A percentile compares a stretch with the other conserved stretches of the same genome.
Evolutionary conservation across 495 filamentous ascomycete genomes (phyloP).

Genomic region (Aspergillus biplanus): DNA sequence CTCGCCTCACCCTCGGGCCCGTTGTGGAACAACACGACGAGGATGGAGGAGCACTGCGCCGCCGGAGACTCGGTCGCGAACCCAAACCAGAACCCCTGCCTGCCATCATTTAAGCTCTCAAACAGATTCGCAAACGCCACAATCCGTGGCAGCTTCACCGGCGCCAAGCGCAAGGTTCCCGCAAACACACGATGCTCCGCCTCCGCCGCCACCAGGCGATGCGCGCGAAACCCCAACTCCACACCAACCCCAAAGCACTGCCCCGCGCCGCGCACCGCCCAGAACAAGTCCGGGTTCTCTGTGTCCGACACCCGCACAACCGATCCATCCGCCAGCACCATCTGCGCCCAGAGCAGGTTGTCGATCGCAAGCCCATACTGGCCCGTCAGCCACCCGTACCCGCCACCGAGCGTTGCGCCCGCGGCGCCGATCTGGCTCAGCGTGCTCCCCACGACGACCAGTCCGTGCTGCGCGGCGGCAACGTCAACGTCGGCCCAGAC

Average conservation of each 20-base stretch:
- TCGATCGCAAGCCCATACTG: conserved; percentile 51
- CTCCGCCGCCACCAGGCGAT: conserved; percentile 36
- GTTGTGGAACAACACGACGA: conserved; percentile 46
- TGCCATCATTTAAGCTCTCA: conserved; percentile 26
- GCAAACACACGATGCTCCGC: conserved; percentile 46
- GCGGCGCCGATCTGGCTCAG: conserved; percentile 54
- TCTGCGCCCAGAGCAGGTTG: conserved; percentile 44
- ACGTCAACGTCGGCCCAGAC: conserved; percentile 56
- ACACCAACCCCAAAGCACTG: conserved; percentile 43
- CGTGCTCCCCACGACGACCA: conserved; percentile 56
- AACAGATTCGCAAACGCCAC: conserved; percentile 45
- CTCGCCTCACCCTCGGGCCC: conserved; percentile 38
- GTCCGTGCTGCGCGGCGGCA: conserved; percentile 41
- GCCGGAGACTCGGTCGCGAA: conserved; percentile 35
- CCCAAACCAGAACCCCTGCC: conserved; percentile 27
- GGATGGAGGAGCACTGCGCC: conserved; percentile 27
- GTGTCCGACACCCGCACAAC: conserved; percentile 33
- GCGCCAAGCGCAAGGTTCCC: conserved; percentile 40
- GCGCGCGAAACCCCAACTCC: conserved; percentile 42
- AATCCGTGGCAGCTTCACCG: conserved; percentile 36
- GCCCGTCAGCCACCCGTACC: conserved; percentile 51
- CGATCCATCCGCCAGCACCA: conserved; percentile 52
- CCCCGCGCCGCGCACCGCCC: conserved; percentile 48
- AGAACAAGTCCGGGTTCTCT: conserved; percentile 44
- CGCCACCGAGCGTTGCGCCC: conserved; percentile 56